These are phyloP conservation scores for Tillandsia leiboldiana DNA, from an alignment of 176 grass and related monocot species.

Conservation along the genomic window DNA sequence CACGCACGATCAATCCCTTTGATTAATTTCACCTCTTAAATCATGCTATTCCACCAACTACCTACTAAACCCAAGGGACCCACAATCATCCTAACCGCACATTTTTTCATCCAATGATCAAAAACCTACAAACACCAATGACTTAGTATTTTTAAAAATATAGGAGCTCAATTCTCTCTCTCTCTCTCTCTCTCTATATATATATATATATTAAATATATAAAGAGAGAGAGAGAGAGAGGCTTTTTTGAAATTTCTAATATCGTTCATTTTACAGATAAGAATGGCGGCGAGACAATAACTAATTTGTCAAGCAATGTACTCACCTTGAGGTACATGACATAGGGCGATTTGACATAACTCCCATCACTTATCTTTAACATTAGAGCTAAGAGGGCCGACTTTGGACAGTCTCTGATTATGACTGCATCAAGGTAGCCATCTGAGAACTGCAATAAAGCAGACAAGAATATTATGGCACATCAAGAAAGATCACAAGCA, in stretches of 20 bases:
- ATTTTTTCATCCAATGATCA: too few relatives aligned
- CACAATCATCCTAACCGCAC: too few relatives aligned
- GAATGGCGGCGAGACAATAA: background rate
- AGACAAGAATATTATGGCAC: background rate
- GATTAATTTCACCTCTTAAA: too few relatives aligned
- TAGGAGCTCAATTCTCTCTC: too few relatives aligned
- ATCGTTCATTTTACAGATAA: background rate
- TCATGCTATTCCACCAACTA: too few relatives aligned
- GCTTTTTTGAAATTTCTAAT: background rate
- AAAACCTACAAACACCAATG: too few relatives aligned
- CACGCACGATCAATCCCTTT: too few relatives aligned
- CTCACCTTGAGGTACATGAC: constrained; percentile 66
- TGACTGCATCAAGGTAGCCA: constrained; percentile 61
- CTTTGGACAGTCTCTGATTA: constrained; percentile 59
- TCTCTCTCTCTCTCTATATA: too few relatives aligned
- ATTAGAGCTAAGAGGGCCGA: constrained; percentile 44
- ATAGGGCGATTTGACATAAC: constrained; percentile 57
- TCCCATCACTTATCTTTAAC: constrained; percentile 59
- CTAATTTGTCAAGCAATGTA: background rate
- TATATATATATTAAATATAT: background rate
- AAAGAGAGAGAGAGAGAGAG: background rate
- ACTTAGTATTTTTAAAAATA: too few relatives aligned
- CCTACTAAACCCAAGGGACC: too few relatives aligned
- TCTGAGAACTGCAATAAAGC: constrained; percentile 63
- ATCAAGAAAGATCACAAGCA: constrained; percentile 1